Evolutionary conservation across 352 stramenopile species (phyloP), one percentile per base, ranked within the genome.

Genomic region (Thalassiosira livingstoniorum): DNA sequence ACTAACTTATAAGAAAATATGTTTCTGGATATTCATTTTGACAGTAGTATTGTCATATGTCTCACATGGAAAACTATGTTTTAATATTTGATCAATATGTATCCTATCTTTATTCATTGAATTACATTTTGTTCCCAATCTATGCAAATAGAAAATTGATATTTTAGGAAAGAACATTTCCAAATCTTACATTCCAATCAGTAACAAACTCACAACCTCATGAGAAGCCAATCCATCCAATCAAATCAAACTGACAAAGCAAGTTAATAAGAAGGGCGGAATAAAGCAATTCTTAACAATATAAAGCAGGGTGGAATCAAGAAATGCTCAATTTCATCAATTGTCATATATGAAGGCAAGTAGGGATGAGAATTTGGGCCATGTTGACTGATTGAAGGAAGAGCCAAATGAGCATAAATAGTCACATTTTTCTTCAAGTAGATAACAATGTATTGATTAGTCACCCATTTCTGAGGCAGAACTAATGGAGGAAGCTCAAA

Each of bases 131-230:
- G n/a, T n/a, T n/a, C n/a, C n/a, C n/a, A n/a, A n/a, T n/a, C n/a
- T n/a, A n/a, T n/a, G n/a, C n/a, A n/a, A n/a, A n/a, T 34, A 74
- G 95, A 97, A 87, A n/a, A 81, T 87, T 54, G 94, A 97, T 60
- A 93, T 97, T 58, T 53, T 97, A 31, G 93, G 85, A 45, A 96
- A 97, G 93, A 84, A 87, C 15, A 86, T 92, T 35, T 91, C 97
- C 25, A 94, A 91, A 53, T 87, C 92, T 1, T 97, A 97, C 86
- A 92, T 94, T 32, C 94, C 95, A 66, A 86, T 93, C 55, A 84
- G 86, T 53, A 85, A n/a, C n/a, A 34, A 68, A 27, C 45, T 69
- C 54, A 42, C 53, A 29, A 64, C 60, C 29, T 29, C 37, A 43
- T 21, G 42, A n/a, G 42, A 31, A 31, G 55, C 29, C n/a, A 47